phyloP scores from a whole-genome alignment of 1,284 basidiomycete species.

The Moniliophthora roreri region DNA sequence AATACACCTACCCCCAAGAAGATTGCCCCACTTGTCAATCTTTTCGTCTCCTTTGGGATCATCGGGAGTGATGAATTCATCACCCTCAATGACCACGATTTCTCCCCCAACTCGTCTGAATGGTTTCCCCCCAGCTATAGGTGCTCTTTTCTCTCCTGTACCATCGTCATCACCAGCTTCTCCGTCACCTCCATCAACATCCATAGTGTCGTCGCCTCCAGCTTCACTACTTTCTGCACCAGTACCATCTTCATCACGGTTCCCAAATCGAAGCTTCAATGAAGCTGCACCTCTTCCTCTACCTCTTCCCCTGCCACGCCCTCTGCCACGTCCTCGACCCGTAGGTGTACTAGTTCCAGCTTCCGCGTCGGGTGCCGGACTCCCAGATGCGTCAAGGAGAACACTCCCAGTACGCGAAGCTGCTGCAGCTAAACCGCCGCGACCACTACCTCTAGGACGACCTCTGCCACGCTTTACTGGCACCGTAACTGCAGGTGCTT shows the following conservation, averaged over 20 bases:
- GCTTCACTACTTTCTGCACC: conserved; percentile 42
- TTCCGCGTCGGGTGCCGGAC: conserved; percentile 8
- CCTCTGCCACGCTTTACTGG: conserved; percentile 25
- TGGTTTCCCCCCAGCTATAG: conserved; percentile 59
- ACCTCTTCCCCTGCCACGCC: conserved; percentile 35
- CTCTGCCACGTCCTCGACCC: conserved; percentile 34
- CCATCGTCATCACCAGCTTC: conserved; percentile 49
- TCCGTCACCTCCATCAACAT: no score
- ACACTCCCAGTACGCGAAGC: background rate
- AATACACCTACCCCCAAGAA: conserved; percentile 76
- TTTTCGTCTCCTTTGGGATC: conserved; percentile 91
- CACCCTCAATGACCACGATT: conserved; percentile 79
- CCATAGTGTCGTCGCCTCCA: conserved; percentile 35
- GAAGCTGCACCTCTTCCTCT: conserved; percentile 32
- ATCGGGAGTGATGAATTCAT: conserved; percentile 84
- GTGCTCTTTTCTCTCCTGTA: conserved; percentile 44
- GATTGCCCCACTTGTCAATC: conserved; percentile 81
- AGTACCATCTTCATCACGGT: conserved; percentile 43
- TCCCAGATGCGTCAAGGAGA: background rate
- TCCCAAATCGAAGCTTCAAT: conserved; percentile 45
- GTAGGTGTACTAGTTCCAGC: conserved; percentile 23
- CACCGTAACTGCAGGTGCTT: conserved; percentile 9
- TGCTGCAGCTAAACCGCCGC: conserved; percentile 19
- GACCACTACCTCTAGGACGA: conserved; percentile 27
- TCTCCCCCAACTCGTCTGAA: conserved; percentile 76